A percentile compares a stretch with the other conserved stretches of the same genome.
phyloP scores from a whole-genome alignment of 495 filamentous ascomycete species.

The Trichoderma parareesei region DNA sequence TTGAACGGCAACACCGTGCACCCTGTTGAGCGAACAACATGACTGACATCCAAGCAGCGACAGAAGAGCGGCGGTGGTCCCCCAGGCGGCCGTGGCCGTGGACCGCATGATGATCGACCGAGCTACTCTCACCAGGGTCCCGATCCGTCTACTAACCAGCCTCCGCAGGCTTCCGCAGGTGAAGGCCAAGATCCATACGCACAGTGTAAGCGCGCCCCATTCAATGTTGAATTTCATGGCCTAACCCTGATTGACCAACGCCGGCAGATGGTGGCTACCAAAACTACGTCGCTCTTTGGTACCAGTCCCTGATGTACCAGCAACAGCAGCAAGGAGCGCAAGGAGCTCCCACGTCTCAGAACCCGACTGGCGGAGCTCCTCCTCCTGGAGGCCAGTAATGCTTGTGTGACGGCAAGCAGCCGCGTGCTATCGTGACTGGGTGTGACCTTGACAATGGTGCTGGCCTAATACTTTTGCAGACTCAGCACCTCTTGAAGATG shows the following conservation, averaged over 20 bases:
- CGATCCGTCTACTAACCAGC: conserved; percentile 16
- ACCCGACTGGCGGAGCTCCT: conserved; percentile 1
- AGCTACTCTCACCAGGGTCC: conserved; percentile 28
- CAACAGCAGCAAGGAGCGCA: conserved; percentile 18
- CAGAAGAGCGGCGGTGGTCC: conserved; percentile 46
- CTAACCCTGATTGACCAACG: conserved; percentile 13
- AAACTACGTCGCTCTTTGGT: conserved; percentile 56
- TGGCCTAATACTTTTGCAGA: conserved; percentile 1
- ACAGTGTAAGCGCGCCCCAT: conserved; percentile 33
- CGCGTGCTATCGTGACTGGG: conserved; percentile 9
- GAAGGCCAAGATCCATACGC: conserved; percentile 51
- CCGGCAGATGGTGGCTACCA: conserved; percentile 52
- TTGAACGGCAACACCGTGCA: background rate
- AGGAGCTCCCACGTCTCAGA: background rate
- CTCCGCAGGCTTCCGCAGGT: conserved; percentile 24
- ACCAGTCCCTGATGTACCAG: conserved; percentile 45
- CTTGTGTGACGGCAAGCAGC: background rate
- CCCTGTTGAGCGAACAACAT: conserved; percentile 3
- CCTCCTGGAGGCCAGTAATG: background rate
- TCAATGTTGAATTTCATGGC: background rate
- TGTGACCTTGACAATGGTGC: conserved; percentile 6
- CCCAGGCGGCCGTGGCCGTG: conserved; percentile 33
- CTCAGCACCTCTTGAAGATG: conserved; percentile 4
- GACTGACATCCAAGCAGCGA: conserved; percentile 26
- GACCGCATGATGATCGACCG: conserved; percentile 34